Base-by-base conservation (phyloP, 805 yeast genomes). In the Torulaspora delbrueckii region DNA sequence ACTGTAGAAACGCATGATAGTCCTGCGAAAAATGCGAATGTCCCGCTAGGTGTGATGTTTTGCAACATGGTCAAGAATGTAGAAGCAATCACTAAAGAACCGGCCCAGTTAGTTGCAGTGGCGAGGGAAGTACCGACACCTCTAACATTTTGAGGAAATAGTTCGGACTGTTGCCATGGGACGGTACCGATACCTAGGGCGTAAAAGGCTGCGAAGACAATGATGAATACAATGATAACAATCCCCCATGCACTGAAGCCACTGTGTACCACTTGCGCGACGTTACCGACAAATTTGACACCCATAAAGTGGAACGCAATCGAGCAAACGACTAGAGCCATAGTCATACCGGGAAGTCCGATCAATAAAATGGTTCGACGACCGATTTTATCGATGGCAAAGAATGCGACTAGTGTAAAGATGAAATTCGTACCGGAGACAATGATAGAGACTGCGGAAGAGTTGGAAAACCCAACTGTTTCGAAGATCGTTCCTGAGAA, bases 141-240 rank as follows among this genome's bases (percentile, higher is more conserved):
- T 65, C 99, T 81, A 27, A 91, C 96, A 51, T 81, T 78, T 74
- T 90, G 96, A 28, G 97, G 93, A 71, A 93, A 89, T 60, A 91
- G 72, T 68, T 91, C 99, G 46, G 91, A 84, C 63, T 93, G 97
- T 63, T 91, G 96, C 99, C 99, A 91, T 46, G 98, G 97, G 45
- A 88, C 93, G 66, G 91, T 90, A 69, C 99, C 99, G 55, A 90
- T 86, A 55, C 98, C 98, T 54, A 87, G 72, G 40, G 97, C 96
- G 64, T 90, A 91, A 43, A 84, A 81, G 2, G 96, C 96, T 37
- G 90, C 96, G 62, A 74, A 93, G 33, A 80, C 65, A 52, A 91
- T 87, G 86, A 90, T 89, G 43, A 88, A 82, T 31, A 89, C 74
- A 52, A 93, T 84, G 44, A 91, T 80, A 12, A 90, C 81, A 51